Conservation (phyloP, 2,329 filamentous ascomycete genomes). For the Colletotrichum plurivorum region DNA sequence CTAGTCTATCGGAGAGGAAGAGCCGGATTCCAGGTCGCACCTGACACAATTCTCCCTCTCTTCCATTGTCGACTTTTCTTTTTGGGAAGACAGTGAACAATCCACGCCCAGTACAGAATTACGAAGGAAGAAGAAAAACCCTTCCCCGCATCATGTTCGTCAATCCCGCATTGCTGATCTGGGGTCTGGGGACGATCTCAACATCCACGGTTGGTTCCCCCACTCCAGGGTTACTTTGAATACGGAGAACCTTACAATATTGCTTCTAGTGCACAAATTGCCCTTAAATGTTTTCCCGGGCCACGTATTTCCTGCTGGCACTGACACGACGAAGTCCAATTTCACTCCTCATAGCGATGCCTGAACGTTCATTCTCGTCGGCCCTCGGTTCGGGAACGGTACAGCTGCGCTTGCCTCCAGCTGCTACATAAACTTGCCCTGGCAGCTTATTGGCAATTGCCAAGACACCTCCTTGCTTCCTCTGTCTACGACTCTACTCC, state of each 20-base stretch:
- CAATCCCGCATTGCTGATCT: background rate
- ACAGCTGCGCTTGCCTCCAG: no score
- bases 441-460: no score
- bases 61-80: no score
- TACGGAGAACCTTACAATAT: background rate
- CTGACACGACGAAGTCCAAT: background rate
- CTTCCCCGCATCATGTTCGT: background rate
- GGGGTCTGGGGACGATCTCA: background rate
- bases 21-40: no score
- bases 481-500: no score
- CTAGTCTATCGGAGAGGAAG: no score
- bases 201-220: background rate
- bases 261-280: background rate
- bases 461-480: no score
- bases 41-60: no score
- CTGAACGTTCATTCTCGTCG: background rate
- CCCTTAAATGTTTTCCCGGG: background rate
- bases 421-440: background rate
- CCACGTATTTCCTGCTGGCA: background rate
- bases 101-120: no score
- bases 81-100: no score
- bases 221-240: no score
- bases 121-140: background rate
- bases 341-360: background rate
- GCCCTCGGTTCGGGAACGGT: background rate